phyloP scores from a whole-genome alignment of 352 stramenopile species.

The Phytopythium aichiense region DNA sequence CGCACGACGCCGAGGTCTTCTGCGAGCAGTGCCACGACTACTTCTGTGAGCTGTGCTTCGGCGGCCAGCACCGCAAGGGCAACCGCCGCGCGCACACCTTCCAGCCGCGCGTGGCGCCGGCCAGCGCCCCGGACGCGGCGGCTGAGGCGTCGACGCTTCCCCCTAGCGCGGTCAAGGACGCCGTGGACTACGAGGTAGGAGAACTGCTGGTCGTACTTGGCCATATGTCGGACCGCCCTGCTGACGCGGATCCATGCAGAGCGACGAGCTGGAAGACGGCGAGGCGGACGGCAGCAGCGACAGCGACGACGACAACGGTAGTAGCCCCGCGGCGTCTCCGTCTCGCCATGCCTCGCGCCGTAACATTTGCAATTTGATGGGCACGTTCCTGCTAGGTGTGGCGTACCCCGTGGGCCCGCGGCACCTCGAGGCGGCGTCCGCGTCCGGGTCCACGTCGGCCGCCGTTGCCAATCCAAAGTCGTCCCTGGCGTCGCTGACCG shows the following conservation, averaged over 20 bases:
- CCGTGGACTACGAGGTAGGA: conserved; percentile 28
- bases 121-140: background rate
- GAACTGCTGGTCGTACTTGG: conserved; percentile 9
- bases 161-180: conserved; percentile 15
- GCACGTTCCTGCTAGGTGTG: conserved; percentile 80
- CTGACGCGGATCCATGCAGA: conserved; percentile 11
- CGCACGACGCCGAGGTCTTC: conserved; percentile 66
- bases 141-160: conserved; percentile 11
- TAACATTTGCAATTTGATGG: conserved; percentile 89
- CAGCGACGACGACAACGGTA: conserved; percentile 38
- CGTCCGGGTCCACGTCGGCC: conserved; percentile 7
- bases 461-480: conserved; percentile 11
- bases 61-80: conserved; percentile 82
- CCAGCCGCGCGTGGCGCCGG: conserved; percentile 48
- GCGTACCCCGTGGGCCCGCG: conserved; percentile 25
- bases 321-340: conserved; percentile 17
- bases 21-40: conserved; percentile 89
- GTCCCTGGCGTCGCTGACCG: background rate
- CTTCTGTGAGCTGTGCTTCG: conserved; percentile 83
- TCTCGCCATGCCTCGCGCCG: conserved; percentile 27
- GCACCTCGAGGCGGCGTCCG: conserved; percentile 16
- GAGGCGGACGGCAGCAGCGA: conserved; percentile 30
- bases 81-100: conserved; percentile 73
- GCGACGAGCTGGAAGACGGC: conserved; percentile 29
- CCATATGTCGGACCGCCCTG: background rate